Percentiles rank a stretch among this genome's conserved stretches.
Evolutionary conservation across 2,329 filamentous ascomycete genomes (phyloP).

Genomic region (Daldinia eschscholtzii): DNA sequence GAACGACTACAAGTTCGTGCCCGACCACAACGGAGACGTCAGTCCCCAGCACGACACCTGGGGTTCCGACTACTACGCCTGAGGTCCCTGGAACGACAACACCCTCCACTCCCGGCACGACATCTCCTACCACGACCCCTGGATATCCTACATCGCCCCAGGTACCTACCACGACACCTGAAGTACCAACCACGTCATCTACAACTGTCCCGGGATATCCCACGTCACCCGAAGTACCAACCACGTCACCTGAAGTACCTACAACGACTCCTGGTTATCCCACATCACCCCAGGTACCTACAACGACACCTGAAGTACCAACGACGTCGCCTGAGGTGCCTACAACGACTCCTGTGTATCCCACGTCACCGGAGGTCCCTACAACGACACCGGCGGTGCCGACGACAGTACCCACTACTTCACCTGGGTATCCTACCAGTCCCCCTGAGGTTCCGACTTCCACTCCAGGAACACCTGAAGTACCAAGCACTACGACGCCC

Average conservation of each 20-base stretch:
- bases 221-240: background rate
- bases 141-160: background rate
- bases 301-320: background rate
- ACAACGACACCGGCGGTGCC: background rate
- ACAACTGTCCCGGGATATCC: constrained; percentile 5
- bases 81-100: constrained; percentile 8
- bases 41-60: background rate
- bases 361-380: background rate
- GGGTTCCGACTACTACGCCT: constrained; percentile 12
- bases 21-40: background rate
- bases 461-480: constrained; percentile 3
- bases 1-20: background rate
- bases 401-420: background rate
- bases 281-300: background rate
- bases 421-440: background rate
- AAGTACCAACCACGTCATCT: background rate
- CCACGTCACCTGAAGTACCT: background rate
- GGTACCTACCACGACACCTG: background rate
- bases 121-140: background rate
- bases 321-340: constrained; percentile 5
- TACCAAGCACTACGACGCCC: background rate
- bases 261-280: background rate
- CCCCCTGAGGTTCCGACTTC: constrained; percentile 3
- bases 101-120: background rate
- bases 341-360: background rate